Base-by-base conservation (phyloP, 2,329 filamentous ascomycete genomes). In the Bimuria novae-zelandiae region DNA sequence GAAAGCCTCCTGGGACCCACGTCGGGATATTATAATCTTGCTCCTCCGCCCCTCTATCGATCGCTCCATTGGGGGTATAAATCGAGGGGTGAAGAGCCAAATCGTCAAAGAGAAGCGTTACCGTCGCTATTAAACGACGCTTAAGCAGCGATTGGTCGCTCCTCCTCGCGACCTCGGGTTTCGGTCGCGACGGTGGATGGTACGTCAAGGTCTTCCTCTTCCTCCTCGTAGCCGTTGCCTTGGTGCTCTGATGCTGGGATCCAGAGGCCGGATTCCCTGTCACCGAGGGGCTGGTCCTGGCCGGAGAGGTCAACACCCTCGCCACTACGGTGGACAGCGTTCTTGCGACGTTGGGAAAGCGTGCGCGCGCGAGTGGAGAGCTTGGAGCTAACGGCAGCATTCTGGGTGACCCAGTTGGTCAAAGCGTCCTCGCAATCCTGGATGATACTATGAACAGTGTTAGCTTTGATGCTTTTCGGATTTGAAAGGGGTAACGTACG, bases 351-450 rank as follows among this genome's bases (percentile, higher is more conserved):
- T 75, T 92, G 90, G 40, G 90, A 96, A 30, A 97, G 84, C 14
- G 88, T 95, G 63, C 92, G 90, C 35, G 93, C 86, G 54, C 94
- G 90, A 16, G 87, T 89, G 4, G 91, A 96, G 43, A 99, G 85
- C 74, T 90, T 92, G 60, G 92, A 88, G 51, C 84, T 89, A 63
- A 99, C 92, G 40, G 90, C 88, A 5, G 94, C 93, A 70, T 95
- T 94, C 68, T 91, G 88, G 52, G 86, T 84, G 33, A 97, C 92
- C 94, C 94, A 99, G 81, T 96, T 97, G 74, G 92, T 97, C 56
- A 99, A 86, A 1, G 94, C 85, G 72, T 97, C 92, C 78, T 99
- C 94, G 75, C 94, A 99, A 77, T 99, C 94, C 79, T 99, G 94
- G 70, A 99, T 97, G 77, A 99, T 97, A 60, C 89, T 81, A 40